Evolutionary conservation across 768 basidiomycete genomes (phyloP).

Genomic region (Dioszegia crocea): DNA sequence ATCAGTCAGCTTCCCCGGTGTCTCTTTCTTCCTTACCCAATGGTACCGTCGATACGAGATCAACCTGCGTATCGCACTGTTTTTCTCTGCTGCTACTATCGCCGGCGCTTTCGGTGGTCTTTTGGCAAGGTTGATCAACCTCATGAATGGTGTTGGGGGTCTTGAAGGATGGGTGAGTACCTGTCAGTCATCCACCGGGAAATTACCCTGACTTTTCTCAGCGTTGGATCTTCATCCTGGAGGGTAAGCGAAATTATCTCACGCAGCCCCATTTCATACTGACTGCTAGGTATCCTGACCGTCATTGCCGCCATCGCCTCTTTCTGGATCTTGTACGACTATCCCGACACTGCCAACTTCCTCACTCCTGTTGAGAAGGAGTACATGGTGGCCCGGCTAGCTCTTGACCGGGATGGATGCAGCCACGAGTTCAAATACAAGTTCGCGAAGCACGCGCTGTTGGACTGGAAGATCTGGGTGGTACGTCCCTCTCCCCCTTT

Average conservation of each 20-base stretch:
- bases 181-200: slow-evolving; percentile 54
- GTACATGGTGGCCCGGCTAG: slow-evolving; percentile 13
- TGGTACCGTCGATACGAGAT: slow-evolving; percentile 68
- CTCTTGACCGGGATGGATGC: slow-evolving; percentile 24
- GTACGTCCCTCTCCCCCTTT: neutral
- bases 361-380: slow-evolving; percentile 59
- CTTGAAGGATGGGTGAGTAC: slow-evolving; percentile 55
- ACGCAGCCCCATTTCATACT: too few species aligned
- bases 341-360: slow-evolving; percentile 75
- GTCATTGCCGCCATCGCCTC: slow-evolving; percentile 51
- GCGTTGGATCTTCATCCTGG: slow-evolving; percentile 47
- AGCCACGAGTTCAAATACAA: slow-evolving; percentile 24
- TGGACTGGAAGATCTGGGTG: slow-evolving; percentile 27
- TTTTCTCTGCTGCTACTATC: slow-evolving; percentile 72
- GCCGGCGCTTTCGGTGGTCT: slow-evolving; percentile 60
- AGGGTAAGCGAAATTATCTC: slow-evolving; percentile 50
- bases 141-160: slow-evolving; percentile 58
- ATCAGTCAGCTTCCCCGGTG: slow-evolving; percentile 61
- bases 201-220: neutral
- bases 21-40: slow-evolving; percentile 63
- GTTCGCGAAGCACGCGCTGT: slow-evolving; percentile 24
- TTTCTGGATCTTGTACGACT: slow-evolving; percentile 75
- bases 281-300: slow-evolving; percentile 8
- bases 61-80: slow-evolving; percentile 65
- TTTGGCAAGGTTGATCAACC: slow-evolving; percentile 56